phyloP scores from a whole-genome alignment of 2,329 filamentous ascomycete species.

The Fonsecaea nubica region DNA sequence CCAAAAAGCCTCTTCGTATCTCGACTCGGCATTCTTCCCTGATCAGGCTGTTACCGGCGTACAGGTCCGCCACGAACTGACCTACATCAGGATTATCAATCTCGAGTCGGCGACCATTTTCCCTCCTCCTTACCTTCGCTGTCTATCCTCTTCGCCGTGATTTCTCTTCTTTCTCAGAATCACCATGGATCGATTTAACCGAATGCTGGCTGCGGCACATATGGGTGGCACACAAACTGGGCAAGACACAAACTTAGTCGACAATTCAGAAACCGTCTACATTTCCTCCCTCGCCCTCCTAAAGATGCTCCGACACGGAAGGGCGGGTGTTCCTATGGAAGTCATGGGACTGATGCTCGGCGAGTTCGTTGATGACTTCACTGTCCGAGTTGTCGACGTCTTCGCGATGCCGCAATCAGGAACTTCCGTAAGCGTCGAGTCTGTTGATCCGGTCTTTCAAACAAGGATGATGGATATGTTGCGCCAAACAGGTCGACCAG shows the following conservation, averaged over 20 bases:
- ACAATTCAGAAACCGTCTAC: constrained; percentile 99
- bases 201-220: constrained; percentile 79
- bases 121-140: background rate
- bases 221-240: constrained; percentile 63
- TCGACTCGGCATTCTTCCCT: background rate
- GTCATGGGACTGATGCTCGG: constrained; percentile 99
- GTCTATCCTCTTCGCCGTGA: background rate
- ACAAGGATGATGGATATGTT: constrained; percentile 99
- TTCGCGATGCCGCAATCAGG: constrained; percentile 99
- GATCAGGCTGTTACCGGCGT: background rate
- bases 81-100: constrained; percentile 4
- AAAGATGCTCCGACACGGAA: constrained; percentile 98
- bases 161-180: constrained; percentile 2
- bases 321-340: constrained; percentile 98
- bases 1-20: background rate
- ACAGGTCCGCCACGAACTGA: background rate
- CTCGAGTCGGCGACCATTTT: background rate
- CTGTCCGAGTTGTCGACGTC: constrained; percentile 95
- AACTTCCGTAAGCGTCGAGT: constrained; percentile 97
- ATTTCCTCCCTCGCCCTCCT: constrained; percentile 96
- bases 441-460: constrained; percentile 97
- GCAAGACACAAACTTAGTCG: constrained; percentile 88
- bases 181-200: constrained; percentile 88
- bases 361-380: constrained; percentile 99
- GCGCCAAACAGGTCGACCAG: constrained; percentile 91